Base-by-base conservation (phyloP, 2,329 filamentous ascomycete species). In the Berkeleyomyces rouxiae region DNA sequence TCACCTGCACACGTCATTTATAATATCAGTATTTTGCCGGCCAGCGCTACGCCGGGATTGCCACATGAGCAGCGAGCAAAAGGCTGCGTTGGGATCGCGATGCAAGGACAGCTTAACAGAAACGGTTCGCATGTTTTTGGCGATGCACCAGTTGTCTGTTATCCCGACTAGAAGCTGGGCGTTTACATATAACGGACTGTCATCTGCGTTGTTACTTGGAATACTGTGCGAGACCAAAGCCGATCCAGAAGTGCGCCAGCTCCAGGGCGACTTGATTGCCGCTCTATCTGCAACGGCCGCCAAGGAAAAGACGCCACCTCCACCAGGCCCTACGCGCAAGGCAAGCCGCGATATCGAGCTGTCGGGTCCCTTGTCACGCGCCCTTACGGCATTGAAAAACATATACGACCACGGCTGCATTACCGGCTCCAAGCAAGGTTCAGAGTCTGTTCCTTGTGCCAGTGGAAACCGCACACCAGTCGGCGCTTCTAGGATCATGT, bases 141-240 rank as follows among this genome's bases (percentile, higher is more conserved):
- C 82, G 13, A 86, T 86, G 83, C 82, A 86, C 70, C 82, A 84
- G 66, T 73, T 86, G 39, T 85, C 82, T 1, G 80, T 83, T 7
- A 85, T 85, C 57, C 83, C 83, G 0, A 86, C 83, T 0, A 75
- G 83, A 36, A 85, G 81, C 63, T 86, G 83, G 83, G 82, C 83
- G 0, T 85, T 85, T 65, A 86, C 83, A 0, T 85, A 85, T 64
- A 82, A 86, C 67, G 82, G 83, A 1, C 76, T 86, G 6, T 85
- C 82, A 7, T 86, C 83, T 0, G 83, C 83, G 0, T 76, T 86
- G 3, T 74, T 86, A 3, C 78, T 86, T 7, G 82, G 82, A 13
- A 83, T 86, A 59, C 69, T 85, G 1, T 80, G 79, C 58, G 82
- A 85, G 67, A 84, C 82, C 1, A 84, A 84, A 70, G 74, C 79